phyloP scores from a whole-genome alignment of 2,329 filamentous ascomycete genomes.

The Diplodia intermedia region DNA sequence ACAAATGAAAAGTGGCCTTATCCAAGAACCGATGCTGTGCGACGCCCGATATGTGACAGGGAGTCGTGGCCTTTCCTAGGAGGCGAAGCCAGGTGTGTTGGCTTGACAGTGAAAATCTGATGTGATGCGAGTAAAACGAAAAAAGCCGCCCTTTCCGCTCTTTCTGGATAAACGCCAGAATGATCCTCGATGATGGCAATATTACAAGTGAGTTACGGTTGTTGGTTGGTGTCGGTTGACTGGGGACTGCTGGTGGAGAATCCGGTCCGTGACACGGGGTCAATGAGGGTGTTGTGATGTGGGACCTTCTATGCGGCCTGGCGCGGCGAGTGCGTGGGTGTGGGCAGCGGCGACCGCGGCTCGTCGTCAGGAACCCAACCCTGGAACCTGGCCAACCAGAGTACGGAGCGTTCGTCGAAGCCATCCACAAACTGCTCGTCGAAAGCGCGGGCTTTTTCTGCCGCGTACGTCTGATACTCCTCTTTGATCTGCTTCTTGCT shows the following conservation, averaged over 20 bases:
- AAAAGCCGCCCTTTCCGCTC: constrained; percentile 23
- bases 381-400: constrained; percentile 48
- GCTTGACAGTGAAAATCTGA: not conserved
- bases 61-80: not conserved
- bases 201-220: not conserved
- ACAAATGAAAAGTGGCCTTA: constrained; percentile 1
- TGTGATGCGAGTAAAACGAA: constrained; percentile 1
- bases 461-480: constrained; percentile 73
- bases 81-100: not conserved
- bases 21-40: not conserved
- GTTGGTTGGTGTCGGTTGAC: not conserved
- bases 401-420: constrained; percentile 53
- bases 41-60: not conserved
- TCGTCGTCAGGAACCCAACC: constrained; percentile 23
- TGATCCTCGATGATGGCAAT: constrained; percentile 11
- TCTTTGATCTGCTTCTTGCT: constrained; percentile 66
- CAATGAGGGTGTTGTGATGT: constrained; percentile 1
- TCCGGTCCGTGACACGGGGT: constrained; percentile 11
- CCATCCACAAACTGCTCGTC: constrained; percentile 55
- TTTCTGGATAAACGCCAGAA: constrained; percentile 7
- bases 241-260: not conserved
- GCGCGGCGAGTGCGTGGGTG: constrained; percentile 12
- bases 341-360: constrained; percentile 28
- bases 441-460: constrained; percentile 56
- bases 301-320: constrained; percentile 19